Evolutionary conservation across 176 grass and related monocot species (phyloP).

Genomic region (Triticum timopheevii): DNA sequence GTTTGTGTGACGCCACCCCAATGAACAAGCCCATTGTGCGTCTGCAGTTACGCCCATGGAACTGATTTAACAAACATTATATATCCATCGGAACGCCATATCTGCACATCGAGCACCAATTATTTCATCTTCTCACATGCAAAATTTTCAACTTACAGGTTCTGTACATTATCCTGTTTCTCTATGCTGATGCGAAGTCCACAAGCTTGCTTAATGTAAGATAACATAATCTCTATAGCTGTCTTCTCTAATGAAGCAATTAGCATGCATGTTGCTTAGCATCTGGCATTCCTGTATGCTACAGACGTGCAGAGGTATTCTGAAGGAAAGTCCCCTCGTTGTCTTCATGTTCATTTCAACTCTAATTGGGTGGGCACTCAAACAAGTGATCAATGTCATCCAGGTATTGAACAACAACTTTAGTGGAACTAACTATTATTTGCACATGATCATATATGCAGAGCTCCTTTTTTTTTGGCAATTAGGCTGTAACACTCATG

Average conservation of each 20-base stretch:
- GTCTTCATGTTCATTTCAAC: constrained; percentile 58
- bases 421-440: constrained; percentile 2
- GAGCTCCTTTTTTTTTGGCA: background rate
- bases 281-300: constrained; percentile 12
- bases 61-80: background rate
- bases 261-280: background rate
- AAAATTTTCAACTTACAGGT: constrained; percentile 50
- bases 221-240: constrained; percentile 7
- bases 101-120: background rate
- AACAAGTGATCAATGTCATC: constrained; percentile 85
- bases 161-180: constrained; percentile 86
- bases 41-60: background rate
- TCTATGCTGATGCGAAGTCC: constrained; percentile 62
- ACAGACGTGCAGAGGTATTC: constrained; percentile 49
- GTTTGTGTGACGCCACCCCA: background rate
- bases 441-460: background rate
- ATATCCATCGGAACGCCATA: background rate
- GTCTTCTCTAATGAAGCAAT: background rate
- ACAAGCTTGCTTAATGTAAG: constrained; percentile 72
- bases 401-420: constrained; percentile 41
- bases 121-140: background rate
- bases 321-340: constrained; percentile 50
- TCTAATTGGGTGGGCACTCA: constrained; percentile 71
- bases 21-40: background rate
- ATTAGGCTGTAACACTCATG: background rate